These are phyloP conservation scores for Phytopythium oedochilum DNA, from an alignment of 352 stramenopile species.

Conservation along the genomic window DNA sequence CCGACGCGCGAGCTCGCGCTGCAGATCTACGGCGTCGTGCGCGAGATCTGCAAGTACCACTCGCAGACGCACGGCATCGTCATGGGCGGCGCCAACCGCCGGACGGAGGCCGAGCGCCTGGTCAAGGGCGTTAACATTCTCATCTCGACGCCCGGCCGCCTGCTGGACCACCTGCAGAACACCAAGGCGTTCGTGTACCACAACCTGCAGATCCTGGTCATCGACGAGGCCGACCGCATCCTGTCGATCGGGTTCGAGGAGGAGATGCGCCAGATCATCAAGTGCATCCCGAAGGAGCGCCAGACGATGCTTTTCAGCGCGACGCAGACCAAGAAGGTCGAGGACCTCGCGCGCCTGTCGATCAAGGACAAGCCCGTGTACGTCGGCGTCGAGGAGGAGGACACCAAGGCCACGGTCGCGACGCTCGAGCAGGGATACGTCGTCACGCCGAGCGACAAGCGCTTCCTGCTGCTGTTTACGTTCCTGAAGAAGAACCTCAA, in stretches of 20 bases:
- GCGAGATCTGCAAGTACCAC: slow-evolving; percentile 94
- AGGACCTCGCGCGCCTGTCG: slow-evolving; percentile 91
- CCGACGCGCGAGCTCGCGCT: slow-evolving; percentile 97
- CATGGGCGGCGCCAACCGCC: slow-evolving; percentile 97
- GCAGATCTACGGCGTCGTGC: slow-evolving; percentile 98
- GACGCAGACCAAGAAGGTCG: slow-evolving; percentile 98
- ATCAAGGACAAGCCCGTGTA: slow-evolving; percentile 97
- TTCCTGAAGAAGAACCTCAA: slow-evolving; percentile 99
- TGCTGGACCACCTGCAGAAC: slow-evolving; percentile 98
- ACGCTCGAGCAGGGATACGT: slow-evolving; percentile 98
- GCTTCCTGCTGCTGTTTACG: slow-evolving; percentile 98
- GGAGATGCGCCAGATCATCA: slow-evolving; percentile 98
- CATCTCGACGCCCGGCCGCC: slow-evolving; percentile 95
- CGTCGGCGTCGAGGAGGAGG: slow-evolving; percentile 93
- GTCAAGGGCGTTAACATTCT: slow-evolving; percentile 97
- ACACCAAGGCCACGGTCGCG: slow-evolving; percentile 89
- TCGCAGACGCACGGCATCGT: slow-evolving; percentile 96
- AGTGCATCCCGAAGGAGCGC: slow-evolving; percentile 95
- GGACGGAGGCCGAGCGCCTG: slow-evolving; percentile 93
- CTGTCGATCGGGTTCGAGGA: slow-evolving; percentile 99
- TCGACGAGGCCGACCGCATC: slow-evolving; percentile 99
- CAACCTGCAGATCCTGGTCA: slow-evolving; percentile 96
- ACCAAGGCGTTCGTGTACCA: slow-evolving; percentile 97
- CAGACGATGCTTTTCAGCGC: slow-evolving; percentile 99
- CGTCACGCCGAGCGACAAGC: slow-evolving; percentile 96